These are phyloP conservation scores for Abrus pulchellus DNA, from an alignment of 306 rosid species.

Conservation along the genomic window DNA sequence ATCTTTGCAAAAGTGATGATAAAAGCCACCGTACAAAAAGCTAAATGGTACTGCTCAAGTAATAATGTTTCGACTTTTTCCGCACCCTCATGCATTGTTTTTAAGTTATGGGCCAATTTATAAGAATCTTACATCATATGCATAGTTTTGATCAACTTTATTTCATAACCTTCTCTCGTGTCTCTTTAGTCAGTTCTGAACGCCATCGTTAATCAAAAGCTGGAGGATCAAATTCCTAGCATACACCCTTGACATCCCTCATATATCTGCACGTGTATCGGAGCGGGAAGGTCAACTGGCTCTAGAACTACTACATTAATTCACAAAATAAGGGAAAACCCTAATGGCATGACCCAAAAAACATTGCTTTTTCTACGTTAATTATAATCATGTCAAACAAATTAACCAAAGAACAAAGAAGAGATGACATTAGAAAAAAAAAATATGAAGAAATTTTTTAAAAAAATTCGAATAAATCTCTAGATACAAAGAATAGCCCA, in stretches of 20 bases:
- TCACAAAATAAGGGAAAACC: slow-evolving; percentile 21
- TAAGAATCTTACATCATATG: slow-evolving; percentile 8
- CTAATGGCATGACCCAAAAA: slow-evolving; percentile 34
- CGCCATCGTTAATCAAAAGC: slow-evolving; percentile 6
- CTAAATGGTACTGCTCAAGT: slow-evolving; percentile 27
- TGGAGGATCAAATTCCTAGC: slow-evolving; percentile 49
- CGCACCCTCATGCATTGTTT: slow-evolving; percentile 53
- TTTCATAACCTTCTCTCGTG: slow-evolving; percentile 16
- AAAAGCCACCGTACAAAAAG: slow-evolving; percentile 46
- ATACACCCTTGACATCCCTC: slow-evolving; percentile 39
- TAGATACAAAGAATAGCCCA: slow-evolving; percentile 51
- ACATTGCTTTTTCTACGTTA: neutral
- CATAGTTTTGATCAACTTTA: slow-evolving; percentile 15
- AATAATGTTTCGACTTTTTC: slow-evolving; percentile 40
- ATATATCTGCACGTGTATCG: neutral
- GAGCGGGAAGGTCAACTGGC: slow-evolving; percentile 25
- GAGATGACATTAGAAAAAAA: neutral
- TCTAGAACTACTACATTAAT: neutral
- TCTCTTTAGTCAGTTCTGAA: slow-evolving; percentile 5
- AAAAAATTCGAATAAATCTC: slow-evolving; percentile 42
- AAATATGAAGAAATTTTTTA: neutral
- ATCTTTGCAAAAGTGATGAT: slow-evolving; percentile 47
- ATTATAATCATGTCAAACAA: slow-evolving; percentile 7
- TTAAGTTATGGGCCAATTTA: slow-evolving; percentile 44
- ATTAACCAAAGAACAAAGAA: neutral